These are phyloP conservation scores for Petunia hybrid DNA, from an alignment of 305 asterid species.

Conservation along the genomic window DNA sequence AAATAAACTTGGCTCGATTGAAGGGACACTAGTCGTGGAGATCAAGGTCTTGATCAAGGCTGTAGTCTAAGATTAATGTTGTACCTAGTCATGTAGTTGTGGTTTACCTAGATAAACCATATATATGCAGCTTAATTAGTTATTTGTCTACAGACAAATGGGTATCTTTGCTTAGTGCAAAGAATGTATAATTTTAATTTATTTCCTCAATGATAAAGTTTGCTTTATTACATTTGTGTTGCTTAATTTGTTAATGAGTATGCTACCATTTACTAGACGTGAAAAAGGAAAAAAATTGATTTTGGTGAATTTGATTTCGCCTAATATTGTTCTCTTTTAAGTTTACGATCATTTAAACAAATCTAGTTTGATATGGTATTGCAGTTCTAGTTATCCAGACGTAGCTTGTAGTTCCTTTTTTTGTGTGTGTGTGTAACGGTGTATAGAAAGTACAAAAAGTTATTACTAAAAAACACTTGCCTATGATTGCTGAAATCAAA, in stretches of 20 bases:
- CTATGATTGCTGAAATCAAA: no score
- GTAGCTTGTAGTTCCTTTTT: no score
- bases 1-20: neutral
- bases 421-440: no score
- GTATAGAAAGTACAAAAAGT: no score
- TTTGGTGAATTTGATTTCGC: neutral
- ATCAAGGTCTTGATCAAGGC: neutral
- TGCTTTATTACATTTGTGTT: neutral
- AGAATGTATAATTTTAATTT: neutral
- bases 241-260: neutral
- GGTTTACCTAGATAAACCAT: neutral
- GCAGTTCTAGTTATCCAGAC: no score
- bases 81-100: no score
- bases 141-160: neutral
- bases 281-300: no score
- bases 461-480: no score
- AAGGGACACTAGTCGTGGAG: neutral
- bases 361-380: no score
- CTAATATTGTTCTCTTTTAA: neutral
- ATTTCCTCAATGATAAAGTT: neutral
- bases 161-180: neutral
- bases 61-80: no score
- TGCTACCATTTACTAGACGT: neutral
- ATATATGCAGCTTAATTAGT: slow-evolving; percentile 6
- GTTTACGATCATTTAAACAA: no score